Evolutionary conservation across 1,284 basidiomycete species (phyloP).

Genomic region (Xerocomus nothofagi): DNA sequence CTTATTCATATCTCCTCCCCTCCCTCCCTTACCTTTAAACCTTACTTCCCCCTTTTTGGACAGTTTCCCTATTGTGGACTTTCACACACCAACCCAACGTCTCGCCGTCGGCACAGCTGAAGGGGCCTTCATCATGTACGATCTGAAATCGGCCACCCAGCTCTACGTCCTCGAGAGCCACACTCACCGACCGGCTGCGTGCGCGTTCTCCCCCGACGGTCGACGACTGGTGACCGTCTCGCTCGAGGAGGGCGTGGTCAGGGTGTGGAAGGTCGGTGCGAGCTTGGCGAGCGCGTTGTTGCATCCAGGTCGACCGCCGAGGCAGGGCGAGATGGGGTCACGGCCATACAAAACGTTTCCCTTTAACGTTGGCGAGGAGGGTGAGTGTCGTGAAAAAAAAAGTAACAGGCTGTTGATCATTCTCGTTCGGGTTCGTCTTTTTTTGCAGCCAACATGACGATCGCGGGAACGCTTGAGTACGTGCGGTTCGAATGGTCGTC

Average conservation of each 20-base stretch:
- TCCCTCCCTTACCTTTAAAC: neutral
- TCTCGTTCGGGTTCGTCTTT: neutral
- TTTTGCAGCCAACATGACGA: slow-evolving; percentile 62
- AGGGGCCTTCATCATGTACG: slow-evolving; percentile 93
- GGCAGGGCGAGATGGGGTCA: slow-evolving; percentile 81
- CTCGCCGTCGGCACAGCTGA: slow-evolving; percentile 94
- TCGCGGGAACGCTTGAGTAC: slow-evolving; percentile 69
- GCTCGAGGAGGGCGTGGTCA: slow-evolving; percentile 76
- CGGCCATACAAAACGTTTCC: slow-evolving; percentile 83
- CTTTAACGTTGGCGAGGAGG: slow-evolving; percentile 70
- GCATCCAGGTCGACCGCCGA: slow-evolving; percentile 85
- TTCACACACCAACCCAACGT: slow-evolving; percentile 83
- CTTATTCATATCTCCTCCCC: neutral
- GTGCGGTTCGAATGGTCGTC: slow-evolving; percentile 83
- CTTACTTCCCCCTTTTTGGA: neutral
- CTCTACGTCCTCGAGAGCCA: slow-evolving; percentile 95
- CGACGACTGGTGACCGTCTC: slow-evolving; percentile 86
- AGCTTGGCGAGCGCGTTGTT: slow-evolving; percentile 83
- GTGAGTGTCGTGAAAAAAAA: slow-evolving; percentile 46
- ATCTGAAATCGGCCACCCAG: slow-evolving; percentile 93
- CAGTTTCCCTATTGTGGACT: slow-evolving; percentile 91
- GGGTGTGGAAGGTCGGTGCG: slow-evolving; percentile 89
- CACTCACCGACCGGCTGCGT: slow-evolving; percentile 73
- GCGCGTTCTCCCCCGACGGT: slow-evolving; percentile 92
- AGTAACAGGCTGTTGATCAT: no score